These are phyloP conservation scores for Saccharomycopsis sp. DNA, from an alignment of 805 yeast species.

Conservation along the genomic window DNA sequence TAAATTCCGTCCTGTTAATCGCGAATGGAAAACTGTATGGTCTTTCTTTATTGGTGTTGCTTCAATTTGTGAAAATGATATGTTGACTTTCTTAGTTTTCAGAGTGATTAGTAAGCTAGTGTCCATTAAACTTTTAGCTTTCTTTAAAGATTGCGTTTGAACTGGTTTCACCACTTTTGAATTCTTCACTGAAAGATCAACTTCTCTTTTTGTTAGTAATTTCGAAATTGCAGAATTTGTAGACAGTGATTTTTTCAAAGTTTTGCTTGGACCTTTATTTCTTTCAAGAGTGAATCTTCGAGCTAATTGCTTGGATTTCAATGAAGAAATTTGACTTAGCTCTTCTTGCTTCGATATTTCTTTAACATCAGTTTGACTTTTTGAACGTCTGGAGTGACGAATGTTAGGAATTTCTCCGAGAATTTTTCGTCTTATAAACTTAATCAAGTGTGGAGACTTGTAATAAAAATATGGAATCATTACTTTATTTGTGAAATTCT, in stretches of 20 bases:
- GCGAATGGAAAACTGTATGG: too few relatives aligned
- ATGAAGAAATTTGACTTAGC: not conserved
- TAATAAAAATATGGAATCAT: conserved; percentile 17
- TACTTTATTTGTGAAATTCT: conserved; percentile 10
- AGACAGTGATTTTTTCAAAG: conserved; percentile 7
- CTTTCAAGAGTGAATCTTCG: too few relatives aligned
- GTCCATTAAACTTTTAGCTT: conserved; percentile 13
- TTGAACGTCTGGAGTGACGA: not conserved
- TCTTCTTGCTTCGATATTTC: not conserved
- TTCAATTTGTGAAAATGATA: conserved; percentile 20
- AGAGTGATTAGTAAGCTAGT: not conserved
- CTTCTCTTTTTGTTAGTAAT: conserved; percentile 15
- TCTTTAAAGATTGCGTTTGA: conserved; percentile 3
- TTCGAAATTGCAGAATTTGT: conserved; percentile 7
- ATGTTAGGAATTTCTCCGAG: conserved; percentile 4
- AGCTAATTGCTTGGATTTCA: not conserved
- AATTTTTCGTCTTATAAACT: conserved; percentile 14
- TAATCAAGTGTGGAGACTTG: conserved; percentile 15
- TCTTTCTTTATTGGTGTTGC: conserved; percentile 19
- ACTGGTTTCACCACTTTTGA: not conserved
- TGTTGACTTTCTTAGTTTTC: not conserved
- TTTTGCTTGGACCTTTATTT: not conserved
- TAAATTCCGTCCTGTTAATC: too few relatives aligned
- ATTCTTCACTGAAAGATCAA: conserved; percentile 11
- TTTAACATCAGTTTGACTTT: not conserved